Evolutionary conservation across 208 protist genomes (phyloP).

Genomic region (Strigomonas galati): DNA sequence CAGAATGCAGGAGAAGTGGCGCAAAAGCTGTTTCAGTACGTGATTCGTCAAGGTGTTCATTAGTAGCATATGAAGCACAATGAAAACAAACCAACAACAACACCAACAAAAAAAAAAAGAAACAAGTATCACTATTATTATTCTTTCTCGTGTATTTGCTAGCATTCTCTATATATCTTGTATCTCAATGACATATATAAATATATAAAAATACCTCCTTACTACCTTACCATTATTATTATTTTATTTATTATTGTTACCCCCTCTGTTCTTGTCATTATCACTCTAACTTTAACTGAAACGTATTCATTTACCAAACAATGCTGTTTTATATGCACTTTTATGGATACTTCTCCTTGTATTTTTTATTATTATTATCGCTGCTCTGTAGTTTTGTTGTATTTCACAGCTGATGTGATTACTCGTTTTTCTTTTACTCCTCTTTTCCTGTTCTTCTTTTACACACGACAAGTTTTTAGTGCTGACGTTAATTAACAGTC

Average conservation of each 20-base stretch:
- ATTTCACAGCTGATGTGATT: neutral
- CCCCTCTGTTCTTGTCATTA: neutral
- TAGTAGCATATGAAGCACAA: neutral
- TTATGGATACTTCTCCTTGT: neutral
- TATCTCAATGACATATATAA: neutral
- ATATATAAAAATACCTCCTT: neutral
- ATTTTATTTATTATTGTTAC: slow-evolving; percentile 14
- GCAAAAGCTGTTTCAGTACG: slow-evolving; percentile 53
- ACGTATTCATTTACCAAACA: no score
- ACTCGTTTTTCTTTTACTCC: neutral
- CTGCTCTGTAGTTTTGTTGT: neutral
- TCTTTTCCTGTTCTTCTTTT: slow-evolving; percentile 8
- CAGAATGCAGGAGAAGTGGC: slow-evolving; percentile 51
- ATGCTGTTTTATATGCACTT: neutral
- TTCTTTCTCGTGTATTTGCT: no score
- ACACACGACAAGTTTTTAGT: no score
- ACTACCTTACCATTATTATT: neutral
- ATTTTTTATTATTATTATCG: neutral
- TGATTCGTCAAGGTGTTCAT: slow-evolving; percentile 28
- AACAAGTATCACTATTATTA: no score
- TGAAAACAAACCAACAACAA: neutral
- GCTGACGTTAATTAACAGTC: no score
- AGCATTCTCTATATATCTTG: neutral
- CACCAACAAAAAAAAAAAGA: slow-evolving; percentile 11
- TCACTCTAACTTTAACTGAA: no score